Base-by-base conservation (phyloP, 2,329 filamentous ascomycete species). In the Paraphaeosphaeria minitans region DNA sequence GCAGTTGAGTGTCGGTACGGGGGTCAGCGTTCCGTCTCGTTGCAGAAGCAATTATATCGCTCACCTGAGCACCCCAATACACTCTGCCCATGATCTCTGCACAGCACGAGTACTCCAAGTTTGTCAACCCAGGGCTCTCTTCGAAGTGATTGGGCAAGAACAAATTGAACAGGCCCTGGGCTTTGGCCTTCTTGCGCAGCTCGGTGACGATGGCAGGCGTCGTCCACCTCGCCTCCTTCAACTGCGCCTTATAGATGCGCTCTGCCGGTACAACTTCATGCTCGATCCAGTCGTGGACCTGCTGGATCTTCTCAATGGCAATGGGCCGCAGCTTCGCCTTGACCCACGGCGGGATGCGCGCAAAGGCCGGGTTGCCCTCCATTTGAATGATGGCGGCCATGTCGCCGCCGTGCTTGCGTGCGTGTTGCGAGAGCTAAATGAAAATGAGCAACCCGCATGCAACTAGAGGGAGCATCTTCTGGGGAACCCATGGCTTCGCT, bases 271-370 rank as follows among this genome's bases (percentile, higher is more conserved):
- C 78, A 62, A 77, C 80, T 63, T 81, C 79, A 24, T 69, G 75
- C 64, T 81, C 78, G 31, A 80, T 78, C 72, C 75, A 81, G 41
- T 80, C 73, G 55, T 79, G 70, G 14, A 80, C 78, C 49, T 74
- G 74, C 48, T 75, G 67, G 29, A 81, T 81, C 65, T 76, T 79
- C 22, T 78, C 74, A 50, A 80, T 70, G 22, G 79, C 79, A 55
- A 78, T 71, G 0, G 65, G 67, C 63, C 75, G 84, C 50, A 86
- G 73, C 65, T 81, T 85, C 13, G 84, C 77, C 58, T 82, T 83
- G 19, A 81, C 80, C 77, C 80, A 81, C 46, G 75, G 75, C 14
- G 77, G 77, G 55, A 77, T 75, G 53, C 72, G 74, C 13, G 65
- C 62, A 58, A 79, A 78, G n/a, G 75, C 75, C 58, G 75, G 75